Conservation (phyloP, 179 eudicot genomes). For the Silene vulgaris region DNA sequence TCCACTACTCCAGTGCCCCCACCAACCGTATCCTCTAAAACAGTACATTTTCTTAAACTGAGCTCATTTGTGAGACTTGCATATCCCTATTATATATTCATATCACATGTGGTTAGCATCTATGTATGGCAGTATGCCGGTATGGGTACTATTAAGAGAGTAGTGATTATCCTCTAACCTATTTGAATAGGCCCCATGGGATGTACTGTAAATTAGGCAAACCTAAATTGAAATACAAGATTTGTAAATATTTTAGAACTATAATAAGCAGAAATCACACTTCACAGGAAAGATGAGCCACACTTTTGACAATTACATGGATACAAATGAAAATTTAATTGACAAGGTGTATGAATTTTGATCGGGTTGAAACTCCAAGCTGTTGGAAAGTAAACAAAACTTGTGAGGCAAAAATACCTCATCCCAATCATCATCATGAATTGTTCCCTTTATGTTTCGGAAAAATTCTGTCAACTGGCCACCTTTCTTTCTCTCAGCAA, state of each 20-base stretch:
- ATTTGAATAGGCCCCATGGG: not conserved
- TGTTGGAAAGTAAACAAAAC: not conserved
- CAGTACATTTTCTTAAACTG: not conserved
- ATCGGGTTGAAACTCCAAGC: not conserved
- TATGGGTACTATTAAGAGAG: not conserved
- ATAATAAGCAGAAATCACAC: not conserved
- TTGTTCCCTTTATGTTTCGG: conserved; percentile 78
- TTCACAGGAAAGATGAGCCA: conserved; percentile 1
- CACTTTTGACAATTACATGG: not conserved
- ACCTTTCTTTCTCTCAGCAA: conserved; percentile 94
- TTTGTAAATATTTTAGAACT: not conserved
- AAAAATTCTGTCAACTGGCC: conserved; percentile 86
- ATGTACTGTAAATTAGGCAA: not conserved
- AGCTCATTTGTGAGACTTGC: not conserved
- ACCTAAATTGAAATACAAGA: not conserved
- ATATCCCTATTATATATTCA: not conserved
- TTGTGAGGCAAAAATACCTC: conserved; percentile 47
- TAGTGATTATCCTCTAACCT: not conserved
- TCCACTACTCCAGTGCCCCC: not conserved
- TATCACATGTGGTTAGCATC: not conserved
- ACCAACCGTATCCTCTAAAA: not conserved
- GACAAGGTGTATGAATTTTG: not conserved
- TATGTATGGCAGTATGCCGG: not conserved
- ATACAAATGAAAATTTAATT: not conserved
- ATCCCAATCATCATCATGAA: conserved; percentile 94